These are phyloP conservation scores for Linum lewisii DNA, from an alignment of 345 rosid genomes.

Conservation along the genomic window DNA sequence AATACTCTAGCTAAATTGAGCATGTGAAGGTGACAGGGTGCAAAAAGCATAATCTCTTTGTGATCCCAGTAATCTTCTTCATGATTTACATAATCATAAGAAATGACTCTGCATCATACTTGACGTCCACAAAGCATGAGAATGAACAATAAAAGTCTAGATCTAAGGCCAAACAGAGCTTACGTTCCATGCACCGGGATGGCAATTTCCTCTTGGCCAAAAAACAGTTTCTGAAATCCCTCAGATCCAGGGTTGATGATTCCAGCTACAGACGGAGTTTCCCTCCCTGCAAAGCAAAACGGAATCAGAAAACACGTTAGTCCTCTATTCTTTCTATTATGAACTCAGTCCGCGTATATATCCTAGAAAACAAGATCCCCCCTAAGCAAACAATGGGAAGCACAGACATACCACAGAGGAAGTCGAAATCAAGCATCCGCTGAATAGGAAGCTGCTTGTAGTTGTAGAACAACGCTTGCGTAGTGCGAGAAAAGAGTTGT, in stretches of 20 bases:
- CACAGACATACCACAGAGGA: conserved; percentile 64
- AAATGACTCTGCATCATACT: background rate
- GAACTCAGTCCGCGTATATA: background rate
- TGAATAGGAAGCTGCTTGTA: conserved; percentile 95
- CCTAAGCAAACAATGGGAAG: background rate
- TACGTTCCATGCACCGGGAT: conserved; percentile 94
- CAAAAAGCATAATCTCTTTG: background rate
- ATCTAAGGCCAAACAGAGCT: conserved; percentile 9
- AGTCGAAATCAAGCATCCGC: conserved; percentile 99
- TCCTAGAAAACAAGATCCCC: background rate
- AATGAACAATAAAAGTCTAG: background rate
- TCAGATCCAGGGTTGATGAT: conserved; percentile 87
- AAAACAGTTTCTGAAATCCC: conserved; percentile 95
- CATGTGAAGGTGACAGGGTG: background rate
- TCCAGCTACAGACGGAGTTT: conserved; percentile 96
- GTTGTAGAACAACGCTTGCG: conserved; percentile 88
- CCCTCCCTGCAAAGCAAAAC: conserved; percentile 47
- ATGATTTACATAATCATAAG: background rate
- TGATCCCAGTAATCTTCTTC: background rate
- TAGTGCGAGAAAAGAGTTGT: conserved; percentile 74
- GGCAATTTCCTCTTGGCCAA: conserved; percentile 99
- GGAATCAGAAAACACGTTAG: background rate
- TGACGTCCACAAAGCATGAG: background rate
- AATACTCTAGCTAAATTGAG: background rate
- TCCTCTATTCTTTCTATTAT: background rate